phyloP scores from a whole-genome alignment of 495 filamentous ascomycete genomes.

The Ascodesmis nigricans region DNA sequence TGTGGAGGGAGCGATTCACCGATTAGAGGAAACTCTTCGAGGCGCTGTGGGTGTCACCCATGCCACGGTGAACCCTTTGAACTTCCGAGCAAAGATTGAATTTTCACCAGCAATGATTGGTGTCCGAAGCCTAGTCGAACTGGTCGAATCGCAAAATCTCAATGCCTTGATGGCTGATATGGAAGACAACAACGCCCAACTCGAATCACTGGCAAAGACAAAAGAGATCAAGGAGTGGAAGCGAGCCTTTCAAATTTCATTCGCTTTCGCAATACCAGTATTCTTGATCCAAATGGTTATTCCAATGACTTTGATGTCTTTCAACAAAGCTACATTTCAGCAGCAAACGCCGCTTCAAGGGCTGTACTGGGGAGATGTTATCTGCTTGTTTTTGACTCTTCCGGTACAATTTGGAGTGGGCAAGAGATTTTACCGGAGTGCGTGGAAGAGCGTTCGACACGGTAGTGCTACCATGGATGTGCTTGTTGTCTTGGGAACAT shows the following conservation, averaged over 20 bases:
- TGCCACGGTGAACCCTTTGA: conserved; percentile 46
- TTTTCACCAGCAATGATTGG: conserved; percentile 51
- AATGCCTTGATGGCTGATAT: conserved; percentile 78
- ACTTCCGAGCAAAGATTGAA: conserved; percentile 43
- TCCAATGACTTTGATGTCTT: conserved; percentile 46
- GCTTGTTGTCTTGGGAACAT: conserved; percentile 79
- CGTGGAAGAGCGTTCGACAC: conserved; percentile 78
- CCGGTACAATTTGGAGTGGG: conserved; percentile 96
- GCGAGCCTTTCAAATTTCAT: conserved; percentile 48
- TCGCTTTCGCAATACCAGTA: conserved; percentile 71
- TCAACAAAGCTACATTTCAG: conserved; percentile 26
- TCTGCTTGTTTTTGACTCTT: conserved; percentile 63
- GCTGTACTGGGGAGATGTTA: conserved; percentile 65
- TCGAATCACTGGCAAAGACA: conserved; percentile 88
- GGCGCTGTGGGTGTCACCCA: conserved; percentile 46
- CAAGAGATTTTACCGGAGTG: conserved; percentile 71
- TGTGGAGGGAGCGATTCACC: too few relatives aligned
- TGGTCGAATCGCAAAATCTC: conserved; percentile 55
- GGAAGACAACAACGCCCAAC: conserved; percentile 89
- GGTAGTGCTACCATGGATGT: conserved; percentile 94
- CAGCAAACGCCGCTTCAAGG: conserved; percentile 41
- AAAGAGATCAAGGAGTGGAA: conserved; percentile 90
- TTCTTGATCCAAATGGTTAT: conserved; percentile 83
- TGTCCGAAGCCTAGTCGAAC: conserved; percentile 58
- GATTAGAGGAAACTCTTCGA: conserved; percentile 46